Percentiles rank a stretch among this genome's conserved stretches.
Evolutionary conservation across 169 alveolate species (phyloP).

Genomic region (Eimeria mitis): DNA sequence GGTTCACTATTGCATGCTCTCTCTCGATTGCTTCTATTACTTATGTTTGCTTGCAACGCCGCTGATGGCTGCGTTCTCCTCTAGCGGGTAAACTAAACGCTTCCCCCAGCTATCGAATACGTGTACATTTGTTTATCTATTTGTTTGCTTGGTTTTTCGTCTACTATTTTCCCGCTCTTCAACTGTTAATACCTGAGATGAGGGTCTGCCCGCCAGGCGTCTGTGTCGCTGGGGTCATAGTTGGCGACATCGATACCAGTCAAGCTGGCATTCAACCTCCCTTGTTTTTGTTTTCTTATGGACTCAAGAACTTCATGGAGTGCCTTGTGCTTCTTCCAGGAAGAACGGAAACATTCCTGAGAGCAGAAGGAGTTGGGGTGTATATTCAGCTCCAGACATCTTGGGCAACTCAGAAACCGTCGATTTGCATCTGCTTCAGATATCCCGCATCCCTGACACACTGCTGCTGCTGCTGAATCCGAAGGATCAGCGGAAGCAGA

Average conservation of each 20-base stretch:
- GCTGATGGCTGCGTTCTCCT: no score
- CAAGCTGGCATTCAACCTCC: no score
- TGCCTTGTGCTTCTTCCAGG: constrained; percentile 95
- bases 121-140: no score
- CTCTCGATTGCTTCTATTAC: no score
- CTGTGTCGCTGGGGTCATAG: constrained; percentile 19
- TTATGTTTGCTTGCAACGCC: no score
- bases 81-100: no score
- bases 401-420: constrained; percentile 55
- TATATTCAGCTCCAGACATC: constrained; percentile 69
- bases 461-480: constrained; percentile 6
- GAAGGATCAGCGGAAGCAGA: background rate
- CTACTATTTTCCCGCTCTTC: no score
- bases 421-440: background rate
- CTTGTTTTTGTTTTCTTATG: constrained; percentile 1
- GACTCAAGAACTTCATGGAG: constrained; percentile 88
- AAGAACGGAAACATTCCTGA: constrained; percentile 96
- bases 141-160: no score
- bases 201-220: constrained; percentile 11
- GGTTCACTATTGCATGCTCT: no score
- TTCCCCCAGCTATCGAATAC: no score
- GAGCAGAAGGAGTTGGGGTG: constrained; percentile 92
- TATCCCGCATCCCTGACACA: background rate
- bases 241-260: background rate
- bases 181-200: constrained; percentile 18